Evolutionary conservation across 2,329 filamentous ascomycete species (phyloP).

Genomic region (Calcarisporium arbuscula): DNA sequence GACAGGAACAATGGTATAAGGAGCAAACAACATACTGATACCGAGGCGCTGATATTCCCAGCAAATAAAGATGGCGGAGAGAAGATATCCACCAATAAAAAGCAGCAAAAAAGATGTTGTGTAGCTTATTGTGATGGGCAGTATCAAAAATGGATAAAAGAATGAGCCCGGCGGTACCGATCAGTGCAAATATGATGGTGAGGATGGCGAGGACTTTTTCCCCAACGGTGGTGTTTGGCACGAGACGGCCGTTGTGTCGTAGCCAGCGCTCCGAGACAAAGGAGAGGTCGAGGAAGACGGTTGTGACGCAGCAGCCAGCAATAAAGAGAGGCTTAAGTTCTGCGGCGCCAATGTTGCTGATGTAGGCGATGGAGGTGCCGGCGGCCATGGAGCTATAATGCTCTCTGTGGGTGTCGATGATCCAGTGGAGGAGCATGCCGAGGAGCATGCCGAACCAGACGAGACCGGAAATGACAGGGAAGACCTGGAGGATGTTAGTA

Average conservation of each 20-base stretch:
- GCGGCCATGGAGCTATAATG: conserved; percentile 55
- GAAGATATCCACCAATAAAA: conserved; percentile 80
- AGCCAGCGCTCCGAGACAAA: conserved; percentile 81
- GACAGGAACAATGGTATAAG: not conserved
- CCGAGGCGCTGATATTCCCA: conserved; percentile 84
- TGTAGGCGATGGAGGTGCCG: conserved; percentile 61
- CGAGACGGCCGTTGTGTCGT: conserved; percentile 72
- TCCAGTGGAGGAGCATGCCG: conserved; percentile 66
- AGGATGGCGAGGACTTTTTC: conserved; percentile 59
- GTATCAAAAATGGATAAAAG: conserved; percentile 84
- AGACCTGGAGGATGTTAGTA: conserved; percentile 34
- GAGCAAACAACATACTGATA: conserved; percentile 43
- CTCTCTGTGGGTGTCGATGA: conserved; percentile 44
- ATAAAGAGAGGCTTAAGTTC: conserved; percentile 74
- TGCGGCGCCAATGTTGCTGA: conserved; percentile 58
- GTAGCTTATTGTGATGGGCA: conserved; percentile 55
- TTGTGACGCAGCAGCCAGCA: conserved; percentile 62
- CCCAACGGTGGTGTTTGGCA: conserved; percentile 57
- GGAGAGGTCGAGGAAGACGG: conserved; percentile 72
- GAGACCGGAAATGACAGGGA: conserved; percentile 62
- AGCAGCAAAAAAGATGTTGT: conserved; percentile 72
- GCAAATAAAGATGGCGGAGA: conserved; percentile 84
- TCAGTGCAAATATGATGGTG: conserved; percentile 61
- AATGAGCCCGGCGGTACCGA: conserved; percentile 75
- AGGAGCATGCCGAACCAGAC: conserved; percentile 64